Base-by-base conservation (phyloP, 768 basidiomycete species). In the Gloeostereum incarnatum region DNA sequence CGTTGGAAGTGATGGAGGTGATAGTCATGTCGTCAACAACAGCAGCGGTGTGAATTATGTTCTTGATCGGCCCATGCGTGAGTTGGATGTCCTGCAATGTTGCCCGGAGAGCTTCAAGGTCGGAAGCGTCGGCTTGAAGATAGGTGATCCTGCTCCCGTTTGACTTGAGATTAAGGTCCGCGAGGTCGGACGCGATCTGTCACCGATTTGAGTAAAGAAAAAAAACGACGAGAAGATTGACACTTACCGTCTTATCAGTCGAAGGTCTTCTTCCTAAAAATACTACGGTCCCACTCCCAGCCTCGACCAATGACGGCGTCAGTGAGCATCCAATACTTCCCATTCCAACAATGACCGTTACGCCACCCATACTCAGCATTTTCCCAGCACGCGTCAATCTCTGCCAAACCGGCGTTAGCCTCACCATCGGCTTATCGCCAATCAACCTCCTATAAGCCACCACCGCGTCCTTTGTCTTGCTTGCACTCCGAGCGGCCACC, bases 331-430 rank as follows among this genome's bases (percentile, higher is more conserved):
- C 55, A 18, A 59, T 58, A 31, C 50, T 54, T n/a, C 54, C 55
- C 49, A 61, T 52, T 13, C 59, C 59, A n/a, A 57, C 50, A 19
- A 61, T 52, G 20, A 59, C 49, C 0, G 58, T 49, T 4, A 51
- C 47, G 8, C 26, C 26, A 27, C 14, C 14, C 9, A 14, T 8
- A 27, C 8, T n/a, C 14, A 27, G 14, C 26, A 8, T n/a, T n/a
- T 8, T 27, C 26, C 14, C 26, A 14, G 8, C 26, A 27, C 8
- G 26, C 14, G 26, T 8, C 26, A n/a, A n/a, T 27, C 26, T 27
- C 9, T n/a, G 26, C 14, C 17, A 9, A 34, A 13, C 11, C 17
- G 10, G 9, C 32, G 32, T 17, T 34, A 10, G 10, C 10, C 32
- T 10, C 17, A 10, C 26, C 14, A 8, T n/a, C 14, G 26, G 9